Evolutionary conservation across 2,329 filamentous ascomycete genomes (phyloP), one percentile per base, ranked within the genome.

Genomic region (Fusarium torulosum): DNA sequence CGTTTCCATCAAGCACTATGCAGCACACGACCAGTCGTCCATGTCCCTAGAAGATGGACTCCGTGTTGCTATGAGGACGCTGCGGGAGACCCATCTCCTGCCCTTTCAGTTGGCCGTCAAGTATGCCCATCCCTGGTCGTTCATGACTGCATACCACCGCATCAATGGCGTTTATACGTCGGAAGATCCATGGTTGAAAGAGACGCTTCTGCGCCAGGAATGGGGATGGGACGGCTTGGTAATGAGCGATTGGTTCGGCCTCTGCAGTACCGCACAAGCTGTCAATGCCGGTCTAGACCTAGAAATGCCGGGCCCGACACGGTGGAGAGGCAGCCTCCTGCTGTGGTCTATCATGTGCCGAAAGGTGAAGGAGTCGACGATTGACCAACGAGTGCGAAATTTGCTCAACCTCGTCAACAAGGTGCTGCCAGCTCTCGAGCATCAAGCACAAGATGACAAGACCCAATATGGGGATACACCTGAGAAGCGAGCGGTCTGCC

Each of bases 131-230:
- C 79, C 79, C 0, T 77, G 76, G 56, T 76, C 76, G 7, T 63
- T 81, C 20, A 76, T 74, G 71, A 61, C 57, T 6, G 50, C 60
- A 1, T 74, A 73, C 42, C 75, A 62, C 72, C 75, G 53, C 58
- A 73, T 84, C 55, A 83, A 84, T 64, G 81, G 82, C 1, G 19
- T 72, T 62, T 65, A 76, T 54, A 49, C 75, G 56, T 68, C 52
- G 8, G 62, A 65, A 6, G 46, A 67, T 9, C 41, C 55, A 9
- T 61, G 51, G 20, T 41, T 75, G 5, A 31, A 70, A 2, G 31
- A 46, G 1, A 33, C 72, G 11, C 74, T 81, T 11, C 66, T 81
- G 19, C 73, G 80, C 47, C 71, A 75, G 2, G 79, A 81, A 46
- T 81, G 79, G 79, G 75, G 74, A 75, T 81, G 74, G 76, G 75